Evolutionary conservation across 768 basidiomycete genomes (phyloP).

Genomic region (Boletus sp.): DNA sequence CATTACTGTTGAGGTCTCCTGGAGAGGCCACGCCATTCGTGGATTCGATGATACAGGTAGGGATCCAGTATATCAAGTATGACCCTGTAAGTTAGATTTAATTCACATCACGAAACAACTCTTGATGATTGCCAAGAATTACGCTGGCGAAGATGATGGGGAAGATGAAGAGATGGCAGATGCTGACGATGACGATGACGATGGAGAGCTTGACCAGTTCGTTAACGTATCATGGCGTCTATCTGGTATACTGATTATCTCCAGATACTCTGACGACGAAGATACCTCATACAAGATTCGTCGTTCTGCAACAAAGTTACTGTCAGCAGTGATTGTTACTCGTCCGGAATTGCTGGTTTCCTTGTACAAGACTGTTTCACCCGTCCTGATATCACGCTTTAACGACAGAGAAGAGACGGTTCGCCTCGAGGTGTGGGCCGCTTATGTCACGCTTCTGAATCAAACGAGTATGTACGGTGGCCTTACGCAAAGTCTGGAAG

Average conservation of each 20-base stretch:
- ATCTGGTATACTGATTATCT: background rate
- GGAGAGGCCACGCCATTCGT: slow-evolving; percentile 77
- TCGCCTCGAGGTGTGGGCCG: slow-evolving; percentile 86
- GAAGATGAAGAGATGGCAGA: slow-evolving; percentile 62
- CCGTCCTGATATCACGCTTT: slow-evolving; percentile 86
- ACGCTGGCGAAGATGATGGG: slow-evolving; percentile 68
- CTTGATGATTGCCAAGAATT: slow-evolving; percentile 54
- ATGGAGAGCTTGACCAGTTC: slow-evolving; percentile 78
- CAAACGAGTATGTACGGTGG: slow-evolving; percentile 84
- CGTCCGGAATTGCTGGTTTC: slow-evolving; percentile 81
- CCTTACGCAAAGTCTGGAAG: slow-evolving; percentile 49
- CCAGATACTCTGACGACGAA: slow-evolving; percentile 94
- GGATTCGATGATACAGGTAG: slow-evolving; percentile 63
- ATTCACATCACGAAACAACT: background rate
- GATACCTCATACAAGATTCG: slow-evolving; percentile 98
- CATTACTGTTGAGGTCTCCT: slow-evolving; percentile 79
- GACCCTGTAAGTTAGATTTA: slow-evolving; percentile 64
- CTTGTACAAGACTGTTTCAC: slow-evolving; percentile 83
- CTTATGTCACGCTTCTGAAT: slow-evolving; percentile 76
- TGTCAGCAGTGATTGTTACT: slow-evolving; percentile 82
- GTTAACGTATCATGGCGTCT: slow-evolving; percentile 22
- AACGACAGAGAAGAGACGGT: slow-evolving; percentile 96
- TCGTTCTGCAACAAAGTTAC: slow-evolving; percentile 87
- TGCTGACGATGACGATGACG: slow-evolving; percentile 74
- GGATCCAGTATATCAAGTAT: slow-evolving; percentile 80